Conservation (phyloP, 352 stramenopile genomes). For the Phytophthora ohioensis region DNA sequence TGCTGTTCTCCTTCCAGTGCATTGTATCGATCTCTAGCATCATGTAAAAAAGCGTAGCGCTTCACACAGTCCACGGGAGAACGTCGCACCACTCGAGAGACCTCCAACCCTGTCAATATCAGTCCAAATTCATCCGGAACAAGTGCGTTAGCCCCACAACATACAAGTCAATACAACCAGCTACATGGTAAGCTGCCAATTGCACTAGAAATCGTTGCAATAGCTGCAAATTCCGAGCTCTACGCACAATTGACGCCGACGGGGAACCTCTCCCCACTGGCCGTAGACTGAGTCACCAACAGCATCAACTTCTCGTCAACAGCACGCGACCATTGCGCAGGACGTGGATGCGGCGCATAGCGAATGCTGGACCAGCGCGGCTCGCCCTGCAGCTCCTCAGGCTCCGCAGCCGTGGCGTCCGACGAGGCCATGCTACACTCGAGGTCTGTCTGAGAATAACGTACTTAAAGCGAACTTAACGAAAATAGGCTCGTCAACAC, state of each 20-base stretch:
- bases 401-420: slow-evolving; percentile 23
- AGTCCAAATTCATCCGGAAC: slow-evolving; percentile 22
- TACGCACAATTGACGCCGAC: slow-evolving; percentile 87
- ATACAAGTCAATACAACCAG: background rate
- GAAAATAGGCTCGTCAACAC: background rate
- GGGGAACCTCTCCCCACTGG: slow-evolving; percentile 80
- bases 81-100: slow-evolving; percentile 60
- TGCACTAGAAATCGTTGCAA: background rate
- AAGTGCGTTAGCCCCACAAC: slow-evolving; percentile 17
- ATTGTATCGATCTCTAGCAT: slow-evolving; percentile 48
- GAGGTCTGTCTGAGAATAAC: slow-evolving; percentile 15
- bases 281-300: slow-evolving; percentile 73
- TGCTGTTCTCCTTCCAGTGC: slow-evolving; percentile 21
- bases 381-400: slow-evolving; percentile 67
- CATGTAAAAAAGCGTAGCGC: slow-evolving; percentile 78
- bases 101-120: slow-evolving; percentile 64
- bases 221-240: background rate
- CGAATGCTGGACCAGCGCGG: slow-evolving; percentile 75
- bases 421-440: slow-evolving; percentile 22
- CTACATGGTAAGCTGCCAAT: background rate
- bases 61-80: slow-evolving; percentile 86
- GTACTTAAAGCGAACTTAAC: slow-evolving; percentile 13
- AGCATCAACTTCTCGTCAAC: slow-evolving; percentile 71
- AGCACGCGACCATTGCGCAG: slow-evolving; percentile 51
- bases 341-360: slow-evolving; percentile 37